Evolutionary conservation across 352 stramenopile genomes (phyloP).

Genomic region (Phytophthora pisi): DNA sequence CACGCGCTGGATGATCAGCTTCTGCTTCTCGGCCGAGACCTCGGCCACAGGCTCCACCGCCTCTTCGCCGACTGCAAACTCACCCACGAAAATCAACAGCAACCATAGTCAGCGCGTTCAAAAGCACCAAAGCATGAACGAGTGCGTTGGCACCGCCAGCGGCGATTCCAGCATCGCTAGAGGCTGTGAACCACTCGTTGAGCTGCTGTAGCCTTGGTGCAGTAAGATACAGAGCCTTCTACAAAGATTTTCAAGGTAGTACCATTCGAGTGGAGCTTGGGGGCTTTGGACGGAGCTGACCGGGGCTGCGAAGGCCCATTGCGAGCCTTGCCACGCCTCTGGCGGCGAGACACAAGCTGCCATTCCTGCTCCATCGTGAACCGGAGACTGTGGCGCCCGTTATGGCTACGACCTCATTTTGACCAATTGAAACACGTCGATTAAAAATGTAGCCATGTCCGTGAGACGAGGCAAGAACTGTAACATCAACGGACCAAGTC

Average conservation of each 20-base stretch:
- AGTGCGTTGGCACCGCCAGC: background rate
- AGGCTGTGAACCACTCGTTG: slow-evolving; percentile 19
- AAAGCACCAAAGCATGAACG: background rate
- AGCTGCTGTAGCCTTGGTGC: background rate
- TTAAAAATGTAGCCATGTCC: slow-evolving; percentile 15
- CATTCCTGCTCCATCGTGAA: slow-evolving; percentile 35
- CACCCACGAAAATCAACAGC: background rate
- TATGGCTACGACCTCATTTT: slow-evolving; percentile 4
- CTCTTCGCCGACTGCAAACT: slow-evolving; percentile 25
- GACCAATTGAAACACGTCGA: slow-evolving; percentile 10
- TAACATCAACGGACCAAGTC: background rate
- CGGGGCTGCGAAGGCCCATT: slow-evolving; percentile 1
- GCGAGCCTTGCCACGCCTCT: slow-evolving; percentile 23
- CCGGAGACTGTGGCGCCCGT: background rate
- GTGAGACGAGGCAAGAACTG: slow-evolving; percentile 6
- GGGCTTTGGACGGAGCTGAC: slow-evolving; percentile 1
- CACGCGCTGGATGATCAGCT: slow-evolving; percentile 48
- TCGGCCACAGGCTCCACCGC: slow-evolving; percentile 29
- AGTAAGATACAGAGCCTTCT: background rate
- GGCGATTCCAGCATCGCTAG: background rate
- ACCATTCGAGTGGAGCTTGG: slow-evolving; percentile 8
- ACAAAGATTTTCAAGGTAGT: background rate
- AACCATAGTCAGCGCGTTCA: slow-evolving; percentile 3
- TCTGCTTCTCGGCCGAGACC: slow-evolving; percentile 43
- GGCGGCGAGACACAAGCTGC: slow-evolving; percentile 34